Conservation (phyloP, 148 eudicot genomes). For the Cornus florida region DNA sequence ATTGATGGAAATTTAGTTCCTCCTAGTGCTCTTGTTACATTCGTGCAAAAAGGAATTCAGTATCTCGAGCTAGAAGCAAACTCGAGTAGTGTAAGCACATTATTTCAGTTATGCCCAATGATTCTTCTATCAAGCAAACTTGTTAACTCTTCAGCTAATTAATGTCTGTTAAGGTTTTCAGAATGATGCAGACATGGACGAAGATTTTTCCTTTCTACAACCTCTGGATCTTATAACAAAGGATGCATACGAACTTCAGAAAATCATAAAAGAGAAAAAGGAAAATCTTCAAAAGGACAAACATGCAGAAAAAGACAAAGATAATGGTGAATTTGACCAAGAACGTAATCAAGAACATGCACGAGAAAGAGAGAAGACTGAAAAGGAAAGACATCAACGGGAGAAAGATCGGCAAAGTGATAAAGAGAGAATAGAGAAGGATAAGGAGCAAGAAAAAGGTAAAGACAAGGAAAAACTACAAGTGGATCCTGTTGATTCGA, state of each 20-base stretch:
- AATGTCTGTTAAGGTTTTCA: slow-evolving; percentile 28
- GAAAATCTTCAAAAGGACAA: slow-evolving; percentile 33
- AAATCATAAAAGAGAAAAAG: slow-evolving; percentile 55
- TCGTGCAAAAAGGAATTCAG: slow-evolving; percentile 71
- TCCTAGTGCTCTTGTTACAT: slow-evolving; percentile 66
- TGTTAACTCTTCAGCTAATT: slow-evolving; percentile 15
- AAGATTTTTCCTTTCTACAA: slow-evolving; percentile 62
- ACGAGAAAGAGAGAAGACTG: slow-evolving; percentile 31
- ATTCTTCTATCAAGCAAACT: neutral
- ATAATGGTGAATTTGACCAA: slow-evolving; percentile 29
- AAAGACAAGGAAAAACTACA: slow-evolving; percentile 41
- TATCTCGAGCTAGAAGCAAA: slow-evolving; percentile 74
- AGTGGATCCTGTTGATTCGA: slow-evolving; percentile 24
- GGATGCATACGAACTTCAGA: slow-evolving; percentile 57
- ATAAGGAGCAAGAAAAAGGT: slow-evolving; percentile 33
- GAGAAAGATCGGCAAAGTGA: slow-evolving; percentile 45
- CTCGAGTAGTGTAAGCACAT: slow-evolving; percentile 46
- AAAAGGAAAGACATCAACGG: slow-evolving; percentile 34
- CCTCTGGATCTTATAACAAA: slow-evolving; percentile 74
- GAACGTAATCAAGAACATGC: slow-evolving; percentile 30
- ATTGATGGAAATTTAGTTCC: slow-evolving; percentile 74
- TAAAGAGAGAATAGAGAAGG: slow-evolving; percentile 35
- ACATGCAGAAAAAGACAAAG: slow-evolving; percentile 43
- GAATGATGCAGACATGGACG: slow-evolving; percentile 58
- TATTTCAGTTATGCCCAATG: neutral